A percentile compares a stretch with the other conserved stretches of the same genome.
Conservation (phyloP, 371 early-diverging fungal genomes). For the Mortierella sp. region DNA sequence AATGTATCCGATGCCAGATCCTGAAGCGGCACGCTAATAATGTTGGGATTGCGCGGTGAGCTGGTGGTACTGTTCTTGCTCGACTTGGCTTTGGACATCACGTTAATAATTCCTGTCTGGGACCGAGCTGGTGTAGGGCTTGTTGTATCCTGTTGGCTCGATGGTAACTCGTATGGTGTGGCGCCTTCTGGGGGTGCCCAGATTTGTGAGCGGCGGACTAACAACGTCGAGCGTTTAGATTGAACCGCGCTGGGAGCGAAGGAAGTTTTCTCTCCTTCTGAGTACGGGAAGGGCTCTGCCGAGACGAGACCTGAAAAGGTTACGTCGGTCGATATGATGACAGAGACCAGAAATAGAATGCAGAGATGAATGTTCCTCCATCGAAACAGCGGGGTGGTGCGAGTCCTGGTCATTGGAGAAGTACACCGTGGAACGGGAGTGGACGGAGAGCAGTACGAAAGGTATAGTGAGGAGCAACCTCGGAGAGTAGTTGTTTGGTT, state of each 20-base stretch:
- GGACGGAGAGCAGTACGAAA: background rate
- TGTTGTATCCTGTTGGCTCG: background rate
- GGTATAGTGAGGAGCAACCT: no score
- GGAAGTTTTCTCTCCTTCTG: no score
- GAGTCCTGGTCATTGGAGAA: no score
- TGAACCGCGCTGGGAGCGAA: no score
- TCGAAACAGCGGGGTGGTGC: background rate
- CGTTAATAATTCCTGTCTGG: background rate
- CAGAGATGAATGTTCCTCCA: slow-evolving; percentile 15
- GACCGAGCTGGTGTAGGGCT: background rate
- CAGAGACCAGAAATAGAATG: slow-evolving; percentile 32
- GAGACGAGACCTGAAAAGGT: slow-evolving; percentile 14
- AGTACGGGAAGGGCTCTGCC: slow-evolving; percentile 16
- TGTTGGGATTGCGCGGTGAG: slow-evolving; percentile 15
- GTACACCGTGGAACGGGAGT: slow-evolving; percentile 4
- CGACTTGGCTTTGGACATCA: slow-evolving; percentile 27
- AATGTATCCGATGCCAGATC: slow-evolving; percentile 46
- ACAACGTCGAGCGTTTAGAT: background rate
- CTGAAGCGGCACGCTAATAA: slow-evolving; percentile 44
- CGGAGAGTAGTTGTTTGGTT: no score
- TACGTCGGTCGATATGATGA: slow-evolving; percentile 13
- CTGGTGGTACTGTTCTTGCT: slow-evolving; percentile 4
- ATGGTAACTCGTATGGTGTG: slow-evolving; percentile 11
- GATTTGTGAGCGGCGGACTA: slow-evolving; percentile 27
- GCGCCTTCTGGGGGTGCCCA: slow-evolving; percentile 42